Evolutionary conservation across 1,139 yeast species (phyloP).

Genomic region (Yamadazyma taylorii): DNA sequence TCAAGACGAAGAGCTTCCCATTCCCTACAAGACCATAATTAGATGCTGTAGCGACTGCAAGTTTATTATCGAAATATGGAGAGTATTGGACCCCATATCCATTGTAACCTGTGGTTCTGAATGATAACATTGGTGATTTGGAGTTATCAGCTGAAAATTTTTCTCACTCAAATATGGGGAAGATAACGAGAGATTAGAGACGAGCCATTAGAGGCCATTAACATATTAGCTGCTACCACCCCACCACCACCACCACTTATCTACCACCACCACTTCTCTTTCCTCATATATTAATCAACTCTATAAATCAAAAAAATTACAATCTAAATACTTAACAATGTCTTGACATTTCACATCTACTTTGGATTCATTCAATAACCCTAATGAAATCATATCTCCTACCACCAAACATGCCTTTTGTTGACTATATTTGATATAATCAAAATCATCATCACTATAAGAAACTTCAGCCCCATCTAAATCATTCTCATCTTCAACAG

Average conservation of each 20-base stretch:
- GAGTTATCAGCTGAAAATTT: too few relatives aligned
- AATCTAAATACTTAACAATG: constrained; percentile 43
- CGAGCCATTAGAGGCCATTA: too few relatives aligned
- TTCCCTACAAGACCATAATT: constrained; percentile 95
- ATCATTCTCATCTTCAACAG: constrained; percentile 33
- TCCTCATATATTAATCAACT: not conserved
- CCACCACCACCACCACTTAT: not conserved
- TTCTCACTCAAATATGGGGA: too few relatives aligned
- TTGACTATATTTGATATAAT: constrained; percentile 70
- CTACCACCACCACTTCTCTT: not conserved
- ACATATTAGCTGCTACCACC: too few relatives aligned
- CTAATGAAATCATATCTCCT: constrained; percentile 71
- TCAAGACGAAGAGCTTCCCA: constrained; percentile 73
- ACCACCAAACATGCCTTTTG: constrained; percentile 73
- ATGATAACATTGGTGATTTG: constrained; percentile 57
- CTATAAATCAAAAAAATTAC: constrained; percentile 26
- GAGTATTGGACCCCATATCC: constrained; percentile 90
- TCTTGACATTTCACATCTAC: constrained; percentile 25
- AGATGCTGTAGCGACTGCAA: constrained; percentile 89
- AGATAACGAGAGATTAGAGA: too few relatives aligned
- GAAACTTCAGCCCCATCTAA: too few relatives aligned
- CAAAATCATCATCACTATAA: constrained; percentile 68
- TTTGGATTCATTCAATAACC: constrained; percentile 44
- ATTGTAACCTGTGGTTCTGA: constrained; percentile 76
- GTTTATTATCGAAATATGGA: constrained; percentile 84